phyloP scores from a whole-genome alignment of 352 stramenopile genomes.

The Saprolegnia diclina region DNA sequence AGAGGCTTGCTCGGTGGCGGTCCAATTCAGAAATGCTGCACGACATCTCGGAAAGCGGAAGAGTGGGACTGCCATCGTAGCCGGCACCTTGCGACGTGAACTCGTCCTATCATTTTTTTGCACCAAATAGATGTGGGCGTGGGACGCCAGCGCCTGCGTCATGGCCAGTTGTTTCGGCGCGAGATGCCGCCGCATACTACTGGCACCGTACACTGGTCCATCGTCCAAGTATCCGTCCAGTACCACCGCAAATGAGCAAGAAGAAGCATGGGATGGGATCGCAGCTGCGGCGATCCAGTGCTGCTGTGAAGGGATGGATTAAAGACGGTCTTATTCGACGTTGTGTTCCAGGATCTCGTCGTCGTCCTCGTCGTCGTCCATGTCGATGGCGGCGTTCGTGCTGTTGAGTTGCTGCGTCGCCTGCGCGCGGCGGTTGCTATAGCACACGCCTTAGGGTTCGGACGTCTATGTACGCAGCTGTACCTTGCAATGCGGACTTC shows the following conservation, averaged over 20 bases:
- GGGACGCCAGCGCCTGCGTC: not conserved
- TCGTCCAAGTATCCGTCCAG: no score
- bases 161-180: not conserved
- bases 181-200: no score
- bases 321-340: conserved; percentile 8
- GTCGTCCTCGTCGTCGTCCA: conserved; percentile 13
- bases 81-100: not conserved
- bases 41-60: not conserved
- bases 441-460: not conserved
- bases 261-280: no score
- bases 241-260: no score
- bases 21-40: conserved; percentile 11
- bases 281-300: no score
- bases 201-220: no score
- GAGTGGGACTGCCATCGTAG: not conserved
- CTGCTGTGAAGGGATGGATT: no score
- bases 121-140: conserved; percentile 1
- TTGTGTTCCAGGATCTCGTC: conserved; percentile 19
- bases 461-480: not conserved
- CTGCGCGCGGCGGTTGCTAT: not conserved
- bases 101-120: conserved; percentile 17
- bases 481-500: conserved; percentile 39
- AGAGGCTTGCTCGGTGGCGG: not conserved
- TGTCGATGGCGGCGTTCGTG: not conserved
- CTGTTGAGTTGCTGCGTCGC: not conserved